Evolutionary conservation across 2,329 filamentous ascomycete species (phyloP), one percentile per base, ranked within the genome.

Genomic region (Claviceps spartinae): DNA sequence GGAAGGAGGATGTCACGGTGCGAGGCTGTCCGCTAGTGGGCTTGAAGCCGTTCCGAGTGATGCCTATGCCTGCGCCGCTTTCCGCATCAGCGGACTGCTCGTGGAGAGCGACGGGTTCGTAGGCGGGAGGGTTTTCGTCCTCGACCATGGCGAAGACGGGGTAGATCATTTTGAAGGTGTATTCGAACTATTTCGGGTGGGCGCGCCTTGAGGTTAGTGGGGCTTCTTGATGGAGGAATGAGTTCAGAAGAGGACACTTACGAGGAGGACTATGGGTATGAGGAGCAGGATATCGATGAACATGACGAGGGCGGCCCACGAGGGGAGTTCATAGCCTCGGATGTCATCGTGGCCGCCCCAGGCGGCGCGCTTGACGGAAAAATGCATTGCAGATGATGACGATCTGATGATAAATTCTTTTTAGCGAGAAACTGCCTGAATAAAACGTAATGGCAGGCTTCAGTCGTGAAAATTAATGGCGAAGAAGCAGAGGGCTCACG

Each of bases 91-190:
- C 58, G 44, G 59, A 56, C 42, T 65, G 65, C 53, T 69, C 65
- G 40, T 69, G 70, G 60, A 72, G 64, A 45, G 72, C 62, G 46
- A 81, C 63, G 49, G 75, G 71, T 52, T 77, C 72, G 65, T 80
- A 81, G 30, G 71, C 69, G 5, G 77, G 75, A 48, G 76, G 74
- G 50, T 72, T 72, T 49, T 78, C 76, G 65, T 81, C 75, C 60
- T 81, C 78, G 58, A 81, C 65, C 55, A 79, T 78, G 63, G 77
- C 75, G 54, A 81, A 71, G 51, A 74, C 71, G 45, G 76, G 72
- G 61, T 73, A 77, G 59, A 81, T 61, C 52, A 66, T 64, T 50
- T 68, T 62, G 48, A 81, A 62, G 9, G 76, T 76, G 66, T 81
- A 81, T 52, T 63, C 59, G 55, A 73, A 57, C 75, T 79, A 34